phyloP scores from a whole-genome alignment of 768 basidiomycete species.

The Hypsizygus marmoreus region DNA sequence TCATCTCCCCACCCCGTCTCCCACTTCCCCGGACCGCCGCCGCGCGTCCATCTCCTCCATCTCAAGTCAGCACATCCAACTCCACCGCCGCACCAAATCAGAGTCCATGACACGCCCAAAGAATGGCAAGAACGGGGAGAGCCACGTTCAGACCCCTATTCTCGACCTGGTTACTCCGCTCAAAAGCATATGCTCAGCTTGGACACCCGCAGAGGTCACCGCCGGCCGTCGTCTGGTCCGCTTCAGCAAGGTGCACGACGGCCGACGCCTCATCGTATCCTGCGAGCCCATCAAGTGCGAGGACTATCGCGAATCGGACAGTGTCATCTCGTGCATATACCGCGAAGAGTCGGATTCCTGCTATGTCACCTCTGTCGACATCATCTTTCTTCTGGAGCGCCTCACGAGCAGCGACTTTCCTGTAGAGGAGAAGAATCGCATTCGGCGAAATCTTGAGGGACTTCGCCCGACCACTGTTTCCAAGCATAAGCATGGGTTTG shows the following conservation, averaged over 20 bases:
- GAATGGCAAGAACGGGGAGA: conserved; percentile 37
- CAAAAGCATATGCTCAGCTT: conserved; percentile 53
- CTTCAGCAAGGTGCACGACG: conserved; percentile 79
- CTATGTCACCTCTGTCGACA: conserved; percentile 94
- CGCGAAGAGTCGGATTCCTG: conserved; percentile 74
- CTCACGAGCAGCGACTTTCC: conserved; percentile 77
- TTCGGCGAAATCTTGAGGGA: conserved; percentile 91
- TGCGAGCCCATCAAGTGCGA: conserved; percentile 76
- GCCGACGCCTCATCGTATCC: conserved; percentile 72
- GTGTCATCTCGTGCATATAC: conserved; percentile 94
- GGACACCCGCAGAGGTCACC: conserved; percentile 66
- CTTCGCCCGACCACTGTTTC: conserved; percentile 89
- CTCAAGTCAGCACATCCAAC: conserved; percentile 34
- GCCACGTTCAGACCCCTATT: conserved; percentile 52
- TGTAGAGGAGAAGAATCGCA: conserved; percentile 96
- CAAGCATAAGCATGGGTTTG: conserved; percentile 78
- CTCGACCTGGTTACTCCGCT: conserved; percentile 65
- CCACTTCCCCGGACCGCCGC: conserved; percentile 39
- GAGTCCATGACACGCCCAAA: conserved; percentile 47
- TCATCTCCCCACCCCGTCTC: conserved; percentile 40
- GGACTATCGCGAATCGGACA: conserved; percentile 71
- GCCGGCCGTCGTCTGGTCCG: conserved; percentile 83
- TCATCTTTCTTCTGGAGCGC: conserved; percentile 88
- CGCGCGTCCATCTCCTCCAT: conserved; percentile 23
- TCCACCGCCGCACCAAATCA: conserved; percentile 46